Evolutionary conservation across 2,329 filamentous ascomycete species (phyloP), one percentile per base, ranked within the genome.

Genomic region (Talaromyces sp.): DNA sequence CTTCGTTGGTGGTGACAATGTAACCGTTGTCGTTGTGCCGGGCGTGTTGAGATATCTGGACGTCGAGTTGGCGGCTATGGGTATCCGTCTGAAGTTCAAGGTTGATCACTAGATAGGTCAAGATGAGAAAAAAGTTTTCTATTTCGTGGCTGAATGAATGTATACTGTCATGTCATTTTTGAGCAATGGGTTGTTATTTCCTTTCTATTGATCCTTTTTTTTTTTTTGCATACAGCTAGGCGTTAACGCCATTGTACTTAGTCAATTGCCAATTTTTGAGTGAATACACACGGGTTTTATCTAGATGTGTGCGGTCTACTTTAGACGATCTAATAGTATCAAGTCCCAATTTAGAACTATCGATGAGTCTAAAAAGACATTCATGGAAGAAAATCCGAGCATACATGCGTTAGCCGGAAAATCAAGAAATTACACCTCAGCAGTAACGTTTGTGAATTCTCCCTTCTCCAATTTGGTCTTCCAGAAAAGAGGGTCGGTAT

Each of bases 401-500:
- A 5, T 14, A 39, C 31, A 37, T 24, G 52, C 52, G 22, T 33
- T 54, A 7, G 33, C 24, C 14, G 24, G 22, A 27, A n/a, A 39
- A 4, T 3, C 3, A 37, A 14, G 16, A 49, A 50, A 67, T 69
- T 74, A 77, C 70, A 96, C 78, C 74, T 89, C 83, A 73, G 90
- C 91, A 66, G 92, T 96, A 62, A 97, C 93, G 78, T 97, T 97
- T 69, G 90, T 94, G 80, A 99, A 99, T 84, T 99, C 95, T 79
- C 93, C 93, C 87, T 96, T 96, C 79, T 97, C 90, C 75, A 99
- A 82, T 88, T 99, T 99, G 59, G 93, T 97, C 85, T 96, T 90
- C 95, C 95, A 99, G 89, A 99, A 99, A 77, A 98, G 96, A 52
- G 94, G 94, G 84, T 98, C 97, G 72, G 94, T 98, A 80, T 99